These are phyloP conservation scores for Obba rivulosa DNA, from an alignment of 768 basidiomycete genomes.

Conservation along the genomic window DNA sequence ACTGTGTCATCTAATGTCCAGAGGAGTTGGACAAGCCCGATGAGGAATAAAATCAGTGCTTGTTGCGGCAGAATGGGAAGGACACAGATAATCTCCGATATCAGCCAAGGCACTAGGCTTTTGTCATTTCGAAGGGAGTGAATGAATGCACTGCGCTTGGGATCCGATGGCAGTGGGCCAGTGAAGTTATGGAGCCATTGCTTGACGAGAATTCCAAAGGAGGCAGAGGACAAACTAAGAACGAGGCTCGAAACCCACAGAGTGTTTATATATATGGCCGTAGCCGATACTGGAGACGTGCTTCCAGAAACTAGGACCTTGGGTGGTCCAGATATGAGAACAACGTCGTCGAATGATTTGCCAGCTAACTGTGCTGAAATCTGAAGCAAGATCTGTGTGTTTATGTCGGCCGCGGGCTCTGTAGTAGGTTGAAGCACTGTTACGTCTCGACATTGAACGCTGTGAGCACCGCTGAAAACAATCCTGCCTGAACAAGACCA, in stretches of 20 bases:
- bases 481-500: slow-evolving; percentile 6
- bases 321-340: too few species aligned
- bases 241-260: slow-evolving; percentile 17
- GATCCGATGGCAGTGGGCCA: too few species aligned
- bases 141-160: too few species aligned
- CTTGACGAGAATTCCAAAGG: slow-evolving; percentile 14
- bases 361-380: slow-evolving; percentile 9
- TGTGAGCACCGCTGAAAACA: slow-evolving; percentile 17
- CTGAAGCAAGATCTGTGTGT: slow-evolving; percentile 5
- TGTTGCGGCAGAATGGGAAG: neutral
- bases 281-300: too few species aligned
- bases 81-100: neutral
- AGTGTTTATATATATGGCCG: slow-evolving; percentile 9
- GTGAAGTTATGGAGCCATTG: slow-evolving; percentile 15
- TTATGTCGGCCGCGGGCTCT: slow-evolving; percentile 6
- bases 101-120: neutral
- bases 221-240: slow-evolving; percentile 10
- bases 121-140: too few species aligned
- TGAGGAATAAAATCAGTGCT: neutral
- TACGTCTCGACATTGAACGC: slow-evolving; percentile 16
- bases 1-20: neutral
- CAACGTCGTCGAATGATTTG: too few species aligned
- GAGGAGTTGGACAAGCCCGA: neutral
- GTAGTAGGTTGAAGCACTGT: slow-evolving; percentile 5
- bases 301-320: too few species aligned